Evolutionary conservation across 2,329 filamentous ascomycete genomes (phyloP).

Genomic region (Clonostachys rosea): DNA sequence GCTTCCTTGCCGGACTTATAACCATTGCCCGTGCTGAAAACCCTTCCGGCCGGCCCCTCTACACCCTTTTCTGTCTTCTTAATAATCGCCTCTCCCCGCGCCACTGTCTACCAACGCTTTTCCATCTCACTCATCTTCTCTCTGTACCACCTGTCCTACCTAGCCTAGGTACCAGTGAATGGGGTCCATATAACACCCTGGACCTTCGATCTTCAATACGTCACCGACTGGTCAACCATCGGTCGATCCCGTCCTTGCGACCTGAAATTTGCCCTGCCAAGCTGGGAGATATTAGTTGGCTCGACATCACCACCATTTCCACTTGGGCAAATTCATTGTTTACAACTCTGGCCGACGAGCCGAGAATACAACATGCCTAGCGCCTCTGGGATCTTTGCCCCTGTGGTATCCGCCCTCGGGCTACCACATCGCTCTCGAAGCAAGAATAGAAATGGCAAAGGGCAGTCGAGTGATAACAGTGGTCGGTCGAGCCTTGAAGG

Average conservation of each 20-base stretch:
- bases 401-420: conserved; percentile 26
- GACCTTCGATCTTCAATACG: no score
- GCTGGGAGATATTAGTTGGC: neutral
- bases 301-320: neutral
- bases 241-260: neutral
- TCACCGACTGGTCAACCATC: neutral
- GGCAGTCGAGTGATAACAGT: no score
- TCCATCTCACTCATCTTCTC: no score
- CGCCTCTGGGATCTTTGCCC: conserved; percentile 18
- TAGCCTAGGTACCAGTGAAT: no score
- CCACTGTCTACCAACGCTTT: no score
- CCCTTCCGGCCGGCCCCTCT: neutral
- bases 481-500: no score
- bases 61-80: neutral
- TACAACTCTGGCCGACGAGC: neutral
- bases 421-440: conserved; percentile 5
- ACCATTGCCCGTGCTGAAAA: neutral
- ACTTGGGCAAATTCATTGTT: neutral
- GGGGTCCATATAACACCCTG: no score
- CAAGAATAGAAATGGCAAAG: no score
- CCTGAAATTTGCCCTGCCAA: neutral
- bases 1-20: neutral
- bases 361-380: conserved; percentile 16
- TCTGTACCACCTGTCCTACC: no score
- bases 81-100: no score